Base-by-base conservation (phyloP, 2,329 filamentous ascomycete genomes). In the Ophiostoma sp. region DNA sequence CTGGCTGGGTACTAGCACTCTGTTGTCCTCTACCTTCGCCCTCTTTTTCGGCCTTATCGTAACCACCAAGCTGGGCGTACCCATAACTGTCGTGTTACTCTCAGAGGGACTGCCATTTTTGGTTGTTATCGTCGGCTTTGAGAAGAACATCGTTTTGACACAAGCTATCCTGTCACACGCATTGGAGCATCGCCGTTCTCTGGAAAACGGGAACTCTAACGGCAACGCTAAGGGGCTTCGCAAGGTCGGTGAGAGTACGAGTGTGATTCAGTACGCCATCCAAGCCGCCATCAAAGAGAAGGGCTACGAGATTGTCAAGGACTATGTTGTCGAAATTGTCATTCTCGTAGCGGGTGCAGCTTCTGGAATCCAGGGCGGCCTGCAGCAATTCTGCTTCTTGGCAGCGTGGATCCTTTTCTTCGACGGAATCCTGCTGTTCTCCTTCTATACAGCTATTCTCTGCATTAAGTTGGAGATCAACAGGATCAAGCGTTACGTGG, bases 401-500 rank as follows among this genome's bases (percentile, higher is more conserved):
- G 95, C 93, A 8, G 93, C 93, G 1, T 98, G 94, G 95, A 98
- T 97, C 71, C 81, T 99, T 67, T 89, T 97, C 79, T 99, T 98
- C 76, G 95, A 99, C 80, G 93, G 93, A 78, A 83, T 97, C 70
- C 83, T 99, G 72, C 88, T 99, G 49, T 96, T 99, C 80, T 96
- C 94, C 65, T 98, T 99, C 80, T 99, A 97, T 81, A 97, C 93
- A 14, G 92, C 95, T 1, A 97, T 99, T 74, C 86, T 99, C 64
- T 97, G 93, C 81, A 96, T 99, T 82, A 99, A 99, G 82, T 88
- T 99, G 8, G 95, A 99, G 79, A 96, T 99, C 78, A 99, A 97
- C 81, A 90, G 95, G 64, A 98, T 99, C 82, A 97, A 94, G 82
- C 91, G 95, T 69, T 95, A 99, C 76, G 91, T 99, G 62, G 88